These are phyloP conservation scores for Heliocybe sulcata DNA, from an alignment of 1,284 basidiomycete species.

Conservation along the genomic window DNA sequence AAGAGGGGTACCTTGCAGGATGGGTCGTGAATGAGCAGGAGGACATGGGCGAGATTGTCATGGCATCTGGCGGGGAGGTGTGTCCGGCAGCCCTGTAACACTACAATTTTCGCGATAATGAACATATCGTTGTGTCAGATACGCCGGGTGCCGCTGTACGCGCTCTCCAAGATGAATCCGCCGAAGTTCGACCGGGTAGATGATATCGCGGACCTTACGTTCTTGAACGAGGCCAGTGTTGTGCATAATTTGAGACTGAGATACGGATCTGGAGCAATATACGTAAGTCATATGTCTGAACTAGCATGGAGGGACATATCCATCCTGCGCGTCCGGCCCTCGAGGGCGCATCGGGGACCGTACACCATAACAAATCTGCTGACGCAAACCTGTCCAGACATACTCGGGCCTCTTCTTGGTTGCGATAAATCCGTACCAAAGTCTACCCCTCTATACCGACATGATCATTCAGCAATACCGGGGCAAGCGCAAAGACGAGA, in stretches of 20 bases:
- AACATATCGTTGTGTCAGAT: slow-evolving; percentile 34
- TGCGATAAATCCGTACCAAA: slow-evolving; percentile 96
- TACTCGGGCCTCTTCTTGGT: slow-evolving; percentile 97
- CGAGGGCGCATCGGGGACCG: no score
- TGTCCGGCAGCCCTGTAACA: background rate
- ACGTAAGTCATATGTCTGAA: slow-evolving; percentile 53
- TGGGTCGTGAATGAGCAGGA: slow-evolving; percentile 86
- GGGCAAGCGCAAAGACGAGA: slow-evolving; percentile 87
- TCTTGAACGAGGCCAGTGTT: slow-evolving; percentile 97
- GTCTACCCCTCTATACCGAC: slow-evolving; percentile 89
- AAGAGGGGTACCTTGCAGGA: slow-evolving; percentile 84
- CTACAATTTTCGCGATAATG: background rate
- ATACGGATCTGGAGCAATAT: slow-evolving; percentile 91
- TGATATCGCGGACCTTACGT: slow-evolving; percentile 98
- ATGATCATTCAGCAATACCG: slow-evolving; percentile 93
- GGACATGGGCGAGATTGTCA: slow-evolving; percentile 71
- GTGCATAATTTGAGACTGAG: slow-evolving; percentile 93
- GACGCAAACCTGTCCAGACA: slow-evolving; percentile 46
- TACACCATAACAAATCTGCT: background rate
- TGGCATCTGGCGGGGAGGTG: slow-evolving; percentile 76
- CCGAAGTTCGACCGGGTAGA: slow-evolving; percentile 98
- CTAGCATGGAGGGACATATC: background rate
- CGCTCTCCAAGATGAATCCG: slow-evolving; percentile 93
- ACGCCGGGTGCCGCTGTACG: slow-evolving; percentile 68
- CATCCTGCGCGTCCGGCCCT: background rate